phyloP scores from a whole-genome alignment of 345 rosid species.

The Trapa incisa region DNA sequence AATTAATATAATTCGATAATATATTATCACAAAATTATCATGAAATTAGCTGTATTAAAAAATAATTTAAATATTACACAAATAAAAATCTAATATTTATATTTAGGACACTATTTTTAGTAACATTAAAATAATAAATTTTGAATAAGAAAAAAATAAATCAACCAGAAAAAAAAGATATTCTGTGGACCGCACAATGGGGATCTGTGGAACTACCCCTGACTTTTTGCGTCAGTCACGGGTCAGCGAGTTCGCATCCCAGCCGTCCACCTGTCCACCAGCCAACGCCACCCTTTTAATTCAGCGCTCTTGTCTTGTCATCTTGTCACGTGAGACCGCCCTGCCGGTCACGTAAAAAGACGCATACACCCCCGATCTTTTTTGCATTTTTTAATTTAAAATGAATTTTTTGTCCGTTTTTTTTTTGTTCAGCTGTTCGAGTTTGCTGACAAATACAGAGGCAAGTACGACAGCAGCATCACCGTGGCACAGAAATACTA shows the following conservation, averaged over 20 bases:
- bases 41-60: too few relatives aligned
- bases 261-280: conserved; percentile 5
- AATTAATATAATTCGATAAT: too few relatives aligned
- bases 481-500: conserved; percentile 18
- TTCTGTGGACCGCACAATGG: neutral
- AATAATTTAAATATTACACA: too few relatives aligned
- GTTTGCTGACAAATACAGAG: conserved; percentile 21
- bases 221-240: neutral
- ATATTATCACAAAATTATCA: too few relatives aligned
- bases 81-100: too few relatives aligned
- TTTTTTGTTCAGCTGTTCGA: conserved; percentile 12
- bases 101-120: too few relatives aligned
- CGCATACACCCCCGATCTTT: neutral
- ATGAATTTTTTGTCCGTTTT: neutral
- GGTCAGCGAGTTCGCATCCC: neutral
- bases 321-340: conserved; percentile 1
- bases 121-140: too few relatives aligned
- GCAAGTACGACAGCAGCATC: conserved; percentile 21
- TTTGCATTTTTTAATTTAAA: neutral
- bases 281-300: neutral
- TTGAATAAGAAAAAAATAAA: too few relatives aligned
- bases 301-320: neutral
- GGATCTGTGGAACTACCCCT: neutral
- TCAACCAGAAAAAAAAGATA: too few relatives aligned
- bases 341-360: neutral